Conservation (phyloP, 2,329 filamentous ascomycete species). For the Cercospora janseana region DNA sequence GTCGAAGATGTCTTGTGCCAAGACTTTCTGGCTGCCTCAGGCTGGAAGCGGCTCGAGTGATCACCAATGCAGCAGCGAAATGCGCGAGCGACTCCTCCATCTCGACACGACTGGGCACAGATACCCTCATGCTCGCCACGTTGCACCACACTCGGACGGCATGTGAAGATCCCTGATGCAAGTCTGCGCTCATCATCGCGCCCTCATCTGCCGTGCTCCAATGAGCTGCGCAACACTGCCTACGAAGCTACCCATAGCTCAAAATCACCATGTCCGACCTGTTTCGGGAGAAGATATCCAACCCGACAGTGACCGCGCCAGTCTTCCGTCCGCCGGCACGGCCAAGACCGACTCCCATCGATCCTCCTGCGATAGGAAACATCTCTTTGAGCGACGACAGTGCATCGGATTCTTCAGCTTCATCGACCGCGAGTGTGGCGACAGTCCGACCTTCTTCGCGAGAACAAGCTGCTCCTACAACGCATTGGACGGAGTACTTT, state of each 20-base stretch:
- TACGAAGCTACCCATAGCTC: conserved; percentile 17
- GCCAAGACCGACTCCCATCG: conserved; percentile 26
- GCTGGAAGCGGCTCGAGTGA: not conserved
- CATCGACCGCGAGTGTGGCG: conserved; percentile 81
- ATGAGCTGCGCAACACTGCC: conserved; percentile 4
- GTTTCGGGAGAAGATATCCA: conserved; percentile 30
- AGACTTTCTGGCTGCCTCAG: not conserved
- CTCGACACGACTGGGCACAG: too few species aligned
- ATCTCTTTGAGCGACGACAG: conserved; percentile 8
- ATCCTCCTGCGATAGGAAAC: conserved; percentile 17
- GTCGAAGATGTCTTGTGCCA: too few species aligned
- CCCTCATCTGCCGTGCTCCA: conserved; percentile 1
- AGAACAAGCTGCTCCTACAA: conserved; percentile 55
- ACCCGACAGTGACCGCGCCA: conserved; percentile 21
- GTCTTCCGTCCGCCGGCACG: conserved; percentile 12
- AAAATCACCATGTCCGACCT: conserved; percentile 32
- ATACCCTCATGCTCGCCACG: too few species aligned
- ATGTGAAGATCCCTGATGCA: conserved; percentile 1
- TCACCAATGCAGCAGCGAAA: not conserved
- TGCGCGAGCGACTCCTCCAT: not conserved
- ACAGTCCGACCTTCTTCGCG: conserved; percentile 38
- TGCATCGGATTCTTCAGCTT: conserved; percentile 67
- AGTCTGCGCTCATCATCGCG: not conserved
- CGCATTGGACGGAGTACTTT: conserved; percentile 89
- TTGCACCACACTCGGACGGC: not conserved